phyloP scores from a whole-genome alignment of 2,329 filamentous ascomycete genomes.

The Fusarium foetens region DNA sequence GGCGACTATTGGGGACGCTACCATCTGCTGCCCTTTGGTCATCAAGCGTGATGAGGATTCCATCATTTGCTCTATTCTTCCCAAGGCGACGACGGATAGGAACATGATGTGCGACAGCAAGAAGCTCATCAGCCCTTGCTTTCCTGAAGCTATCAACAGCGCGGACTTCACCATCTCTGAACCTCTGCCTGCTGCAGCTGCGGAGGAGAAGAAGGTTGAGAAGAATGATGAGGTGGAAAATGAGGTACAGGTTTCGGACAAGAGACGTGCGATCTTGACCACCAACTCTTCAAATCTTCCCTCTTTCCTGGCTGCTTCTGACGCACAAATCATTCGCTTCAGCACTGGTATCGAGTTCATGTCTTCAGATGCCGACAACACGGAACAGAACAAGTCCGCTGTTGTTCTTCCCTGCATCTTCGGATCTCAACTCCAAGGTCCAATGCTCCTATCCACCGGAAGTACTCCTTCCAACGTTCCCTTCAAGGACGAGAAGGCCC shows the following conservation, averaged over 20 bases:
- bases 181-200: accelerated
- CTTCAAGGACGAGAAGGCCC: neutral
- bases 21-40: conserved; percentile 12
- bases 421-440: conserved; percentile 3
- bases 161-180: neutral
- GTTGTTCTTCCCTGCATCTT: conserved; percentile 20
- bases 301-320: neutral
- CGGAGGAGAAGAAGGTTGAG: accelerated
- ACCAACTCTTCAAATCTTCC: neutral
- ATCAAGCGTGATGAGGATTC: neutral
- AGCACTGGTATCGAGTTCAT: conserved; percentile 2
- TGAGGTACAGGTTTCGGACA: neutral
- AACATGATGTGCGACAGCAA: neutral
- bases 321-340: neutral
- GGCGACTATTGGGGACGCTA: conserved; percentile 12
- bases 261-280: neutral
- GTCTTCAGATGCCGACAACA: accelerated
- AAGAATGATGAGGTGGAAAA: accelerated
- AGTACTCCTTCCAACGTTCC: neutral
- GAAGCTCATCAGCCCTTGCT: neutral
- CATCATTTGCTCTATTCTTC: conserved; percentile 7
- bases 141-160: conserved; percentile 10
- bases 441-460: neutral
- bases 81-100: neutral
- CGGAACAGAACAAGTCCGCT: neutral